Evolutionary conservation across 306 rosid genomes (phyloP).

Genomic region (Glycine latifolia): DNA sequence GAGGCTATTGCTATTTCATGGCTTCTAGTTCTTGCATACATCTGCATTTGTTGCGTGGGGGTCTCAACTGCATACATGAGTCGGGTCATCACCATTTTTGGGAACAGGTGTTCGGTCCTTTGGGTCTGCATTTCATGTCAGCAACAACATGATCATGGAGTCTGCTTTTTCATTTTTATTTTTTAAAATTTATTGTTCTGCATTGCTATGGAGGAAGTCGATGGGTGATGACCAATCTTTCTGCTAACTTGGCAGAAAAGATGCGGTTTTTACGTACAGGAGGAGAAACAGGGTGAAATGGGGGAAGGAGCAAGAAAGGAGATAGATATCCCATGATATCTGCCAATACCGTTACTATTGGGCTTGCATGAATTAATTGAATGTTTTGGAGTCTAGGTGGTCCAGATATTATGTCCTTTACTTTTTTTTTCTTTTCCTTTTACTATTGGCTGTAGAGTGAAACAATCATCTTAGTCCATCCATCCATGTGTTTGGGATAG

Average conservation of each 20-base stretch:
- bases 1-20: constrained; percentile 56
- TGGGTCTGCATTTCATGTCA: constrained; percentile 51
- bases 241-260: constrained; percentile 85
- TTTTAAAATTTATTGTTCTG: constrained; percentile 51
- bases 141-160: constrained; percentile 59
- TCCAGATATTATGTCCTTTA: constrained; percentile 48
- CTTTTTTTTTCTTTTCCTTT: constrained; percentile 10
- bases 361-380: constrained; percentile 30
- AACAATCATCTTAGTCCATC: constrained; percentile 49
- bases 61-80: constrained; percentile 85
- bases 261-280: constrained; percentile 36
- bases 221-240: constrained; percentile 65
- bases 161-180: constrained; percentile 48
- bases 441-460: constrained; percentile 59
- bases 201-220: constrained; percentile 60
- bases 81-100: constrained; percentile 84
- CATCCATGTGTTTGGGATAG: constrained; percentile 54
- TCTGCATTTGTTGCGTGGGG: constrained; percentile 73
- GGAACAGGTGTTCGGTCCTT: constrained; percentile 61
- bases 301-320: constrained; percentile 30
- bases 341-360: constrained; percentile 36
- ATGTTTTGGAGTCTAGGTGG: constrained; percentile 56
- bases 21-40: constrained; percentile 75
- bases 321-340: constrained; percentile 45
- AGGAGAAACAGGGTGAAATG: constrained; percentile 39